Evolutionary conservation across 257 asterid genomes (phyloP), one percentile per base, ranked within the genome.

Genomic region (Lantana camara): DNA sequence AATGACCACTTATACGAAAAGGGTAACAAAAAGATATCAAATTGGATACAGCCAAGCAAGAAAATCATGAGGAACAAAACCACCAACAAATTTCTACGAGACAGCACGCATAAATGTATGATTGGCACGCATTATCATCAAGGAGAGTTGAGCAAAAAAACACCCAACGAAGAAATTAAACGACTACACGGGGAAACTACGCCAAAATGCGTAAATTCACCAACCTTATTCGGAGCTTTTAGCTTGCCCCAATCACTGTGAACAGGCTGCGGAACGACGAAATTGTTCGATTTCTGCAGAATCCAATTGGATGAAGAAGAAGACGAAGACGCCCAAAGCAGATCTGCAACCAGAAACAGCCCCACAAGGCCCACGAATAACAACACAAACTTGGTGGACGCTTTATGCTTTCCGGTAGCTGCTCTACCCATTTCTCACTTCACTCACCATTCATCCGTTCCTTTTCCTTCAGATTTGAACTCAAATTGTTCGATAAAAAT

Each of bases 261-360:
- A 60, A 58, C 22, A 45, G 71, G 69, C 41, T 58, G 44, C 27
- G 83, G 77, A 34, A 79, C 19, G 75, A 68, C 1, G 46, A 73
- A 34, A 65, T 50, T 27, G 42, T 34, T 16, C 48, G 85, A 54
- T 32, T 75, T 61, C 14, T 59, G 73, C 45, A 64, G 12, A 57
- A 64, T 22, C 83, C 79, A 76, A 63, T 71, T 48, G 57, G 79
- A 54, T 41, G 82, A 56, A 24, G 75, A 49, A 4, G 76, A 82
- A 15, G 84, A 74, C 10, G 87, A 73, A 1, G 89, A 81, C 17
- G 96, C 93, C 96, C 98, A 89, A 13, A 86, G 80, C 70, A 89
- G 91, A 92, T 92, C 91, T 69, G 69, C 82, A 44, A 85, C 48
- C 16, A 92, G 70, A 64, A 86, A 83, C 20, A 75, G 75, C 6